Base-by-base conservation (phyloP, 805 yeast genomes). In the Ascoidea rubescens region DNA sequence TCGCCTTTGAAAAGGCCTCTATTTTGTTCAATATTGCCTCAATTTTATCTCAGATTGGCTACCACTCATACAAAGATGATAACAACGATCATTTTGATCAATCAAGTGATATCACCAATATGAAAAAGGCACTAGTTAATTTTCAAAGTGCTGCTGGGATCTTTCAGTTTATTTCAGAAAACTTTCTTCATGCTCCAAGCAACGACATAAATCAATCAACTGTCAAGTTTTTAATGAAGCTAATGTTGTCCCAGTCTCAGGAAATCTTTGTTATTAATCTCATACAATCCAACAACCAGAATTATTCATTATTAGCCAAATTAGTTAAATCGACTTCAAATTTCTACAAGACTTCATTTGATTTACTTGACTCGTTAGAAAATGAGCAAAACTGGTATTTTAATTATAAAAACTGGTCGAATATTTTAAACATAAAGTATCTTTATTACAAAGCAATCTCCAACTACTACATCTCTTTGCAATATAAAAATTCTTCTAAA, bases 1-100 rank as follows among this genome's bases (percentile, higher is more conserved):
- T 87, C 47, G 88, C 96, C 0, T 89, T 87, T 62, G 99, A 91
- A 61, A 91, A 91, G 67, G 96, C 96, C 0, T 78, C 85, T 31
- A 69, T 84, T 2, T 71, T 93, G 51, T 91, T 82, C 72, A 90
- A 90, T 61, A 67, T 90, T 51, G 96, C 81, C 1, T 74, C 87
- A 0, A 60, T 81, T 1, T 67, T 82, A 54, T 75, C 84, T 2
- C 70, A 74, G 52, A 67, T 76, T 44, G 83, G 82, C 1, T 62
- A 66, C 7, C 63, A 64, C 10, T 62, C 63, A 3, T 54, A 68
- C 12, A 61, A 59, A 28, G 69, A 65, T 3, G 65, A 60, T 31
- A 48, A 48, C 21, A 37, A 44, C n/a, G 49, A 48, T 5, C 21
- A 43, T 6, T 50, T 43, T 16, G 51, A 51, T 32, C 59, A 59